Conservation (phyloP, 2,329 filamentous ascomycete species). For the Falciphora oryzae region DNA sequence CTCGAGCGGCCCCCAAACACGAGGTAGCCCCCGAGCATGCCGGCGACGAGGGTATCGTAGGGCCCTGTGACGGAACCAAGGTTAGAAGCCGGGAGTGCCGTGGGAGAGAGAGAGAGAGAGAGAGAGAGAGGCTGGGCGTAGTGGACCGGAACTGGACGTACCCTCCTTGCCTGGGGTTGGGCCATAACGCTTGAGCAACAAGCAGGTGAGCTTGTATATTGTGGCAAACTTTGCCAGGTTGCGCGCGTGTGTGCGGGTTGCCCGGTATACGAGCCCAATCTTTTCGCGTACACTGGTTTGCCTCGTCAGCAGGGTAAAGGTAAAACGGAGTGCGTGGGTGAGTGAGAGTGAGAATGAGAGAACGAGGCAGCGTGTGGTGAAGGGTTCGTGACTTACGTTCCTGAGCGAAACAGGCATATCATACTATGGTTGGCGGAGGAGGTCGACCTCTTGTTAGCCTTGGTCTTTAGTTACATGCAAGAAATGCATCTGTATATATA, state of each 20-base stretch:
- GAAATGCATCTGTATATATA: too few species aligned
- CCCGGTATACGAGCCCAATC: conserved; percentile 68
- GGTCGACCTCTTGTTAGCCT: background rate
- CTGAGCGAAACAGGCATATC: conserved; percentile 93
- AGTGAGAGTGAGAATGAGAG: conserved; percentile 10
- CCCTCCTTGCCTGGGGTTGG: conserved; percentile 55
- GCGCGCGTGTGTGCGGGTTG: conserved; percentile 82
- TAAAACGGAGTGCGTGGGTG: background rate
- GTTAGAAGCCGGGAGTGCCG: background rate
- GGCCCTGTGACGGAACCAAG: conserved; percentile 43
- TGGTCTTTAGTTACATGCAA: background rate
- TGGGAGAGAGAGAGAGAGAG: background rate
- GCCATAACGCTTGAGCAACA: conserved; percentile 62
- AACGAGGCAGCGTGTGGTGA: conserved; percentile 26
- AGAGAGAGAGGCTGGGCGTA: background rate
- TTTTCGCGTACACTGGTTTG: conserved; percentile 63
- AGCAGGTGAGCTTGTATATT: conserved; percentile 80
- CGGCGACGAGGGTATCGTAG: conserved; percentile 81
- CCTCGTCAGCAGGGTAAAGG: background rate
- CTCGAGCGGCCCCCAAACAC: conserved; percentile 70
- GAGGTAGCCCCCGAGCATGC: conserved; percentile 82
- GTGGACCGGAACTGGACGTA: conserved; percentile 18
- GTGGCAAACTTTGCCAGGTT: conserved; percentile 90
- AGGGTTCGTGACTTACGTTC: conserved; percentile 50
- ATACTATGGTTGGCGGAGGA: conserved; percentile 58